phyloP scores from a whole-genome alignment of 768 basidiomycete species.

The Phylloporus rhodoxanthus region DNA sequence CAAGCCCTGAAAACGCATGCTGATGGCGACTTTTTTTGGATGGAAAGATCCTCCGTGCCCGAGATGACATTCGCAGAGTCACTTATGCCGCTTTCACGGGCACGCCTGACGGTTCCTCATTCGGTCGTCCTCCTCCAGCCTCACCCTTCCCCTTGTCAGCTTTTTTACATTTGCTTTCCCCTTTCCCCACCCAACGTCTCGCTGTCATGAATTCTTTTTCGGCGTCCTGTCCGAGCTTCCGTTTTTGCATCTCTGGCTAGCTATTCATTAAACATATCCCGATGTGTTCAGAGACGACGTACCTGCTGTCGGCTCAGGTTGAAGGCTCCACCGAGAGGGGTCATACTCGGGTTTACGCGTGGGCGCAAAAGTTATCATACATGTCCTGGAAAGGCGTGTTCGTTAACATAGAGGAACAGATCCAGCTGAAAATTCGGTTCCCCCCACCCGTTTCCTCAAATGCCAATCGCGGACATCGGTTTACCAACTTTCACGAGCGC shows the following conservation, averaged over 20 bases:
- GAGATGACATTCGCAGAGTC: conserved; percentile 61
- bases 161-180: conserved; percentile 12
- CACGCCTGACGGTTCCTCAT: conserved; percentile 10
- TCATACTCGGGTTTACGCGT: conserved; percentile 57
- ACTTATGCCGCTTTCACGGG: conserved; percentile 47
- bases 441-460: conserved; percentile 65
- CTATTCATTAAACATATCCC: conserved; percentile 47
- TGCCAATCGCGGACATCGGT: conserved; percentile 88
- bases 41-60: conserved; percentile 41
- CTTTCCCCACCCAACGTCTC: conserved; percentile 52
- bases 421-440: conserved; percentile 86
- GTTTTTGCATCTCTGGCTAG: conserved; percentile 65
- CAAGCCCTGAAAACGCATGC: not conserved
- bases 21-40: conserved; percentile 44
- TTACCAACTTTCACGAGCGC: conserved; percentile 79
- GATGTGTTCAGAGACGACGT: conserved; percentile 71
- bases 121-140: conserved; percentile 8
- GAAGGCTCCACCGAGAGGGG: conserved; percentile 65
- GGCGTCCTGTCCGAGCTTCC: conserved; percentile 52
- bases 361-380: conserved; percentile 48
- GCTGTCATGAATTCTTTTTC: conserved; percentile 61
- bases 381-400: conserved; percentile 48
- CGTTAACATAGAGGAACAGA: conserved; percentile 33
- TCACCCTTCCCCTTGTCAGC: conserved; percentile 15
- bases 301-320: conserved; percentile 40